Conservation (phyloP, 2,329 filamentous ascomycete species). For the Colletotrichum musae region DNA sequence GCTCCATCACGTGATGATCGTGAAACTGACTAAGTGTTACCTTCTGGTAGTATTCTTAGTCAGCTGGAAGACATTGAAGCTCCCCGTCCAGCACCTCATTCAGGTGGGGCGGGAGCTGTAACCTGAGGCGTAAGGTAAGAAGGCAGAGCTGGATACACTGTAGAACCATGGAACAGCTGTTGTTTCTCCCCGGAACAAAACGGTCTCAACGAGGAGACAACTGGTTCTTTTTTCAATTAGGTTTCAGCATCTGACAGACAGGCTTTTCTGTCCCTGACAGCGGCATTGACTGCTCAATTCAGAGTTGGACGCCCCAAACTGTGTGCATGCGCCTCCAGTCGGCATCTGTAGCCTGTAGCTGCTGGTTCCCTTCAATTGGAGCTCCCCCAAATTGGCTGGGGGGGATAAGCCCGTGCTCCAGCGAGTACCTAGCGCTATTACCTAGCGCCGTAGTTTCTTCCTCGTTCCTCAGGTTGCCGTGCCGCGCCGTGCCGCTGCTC, state of each 20-base stretch:
- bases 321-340: no score
- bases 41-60: background rate
- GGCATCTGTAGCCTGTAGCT: no score
- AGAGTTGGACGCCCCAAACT: conserved; percentile 4
- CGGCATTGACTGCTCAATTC: background rate
- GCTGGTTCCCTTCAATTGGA: background rate
- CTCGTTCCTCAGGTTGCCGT: conserved; percentile 39
- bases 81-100: background rate
- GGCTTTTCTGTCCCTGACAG: background rate
- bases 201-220: background rate
- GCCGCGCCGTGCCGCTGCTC: conserved; percentile 18
- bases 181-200: conserved; percentile 19
- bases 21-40: no score
- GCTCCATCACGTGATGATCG: conserved; percentile 1
- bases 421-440: background rate
- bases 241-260: background rate
- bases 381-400: background rate
- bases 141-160: no score
- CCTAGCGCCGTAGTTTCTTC: background rate
- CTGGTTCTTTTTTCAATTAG: background rate
- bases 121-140: no score
- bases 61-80: background rate
- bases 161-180: conserved; percentile 7
- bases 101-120: background rate
- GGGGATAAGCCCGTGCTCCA: background rate